Evolutionary conservation across 179 eudicot genomes (phyloP).

Genomic region (Actinidia chinensis): DNA sequence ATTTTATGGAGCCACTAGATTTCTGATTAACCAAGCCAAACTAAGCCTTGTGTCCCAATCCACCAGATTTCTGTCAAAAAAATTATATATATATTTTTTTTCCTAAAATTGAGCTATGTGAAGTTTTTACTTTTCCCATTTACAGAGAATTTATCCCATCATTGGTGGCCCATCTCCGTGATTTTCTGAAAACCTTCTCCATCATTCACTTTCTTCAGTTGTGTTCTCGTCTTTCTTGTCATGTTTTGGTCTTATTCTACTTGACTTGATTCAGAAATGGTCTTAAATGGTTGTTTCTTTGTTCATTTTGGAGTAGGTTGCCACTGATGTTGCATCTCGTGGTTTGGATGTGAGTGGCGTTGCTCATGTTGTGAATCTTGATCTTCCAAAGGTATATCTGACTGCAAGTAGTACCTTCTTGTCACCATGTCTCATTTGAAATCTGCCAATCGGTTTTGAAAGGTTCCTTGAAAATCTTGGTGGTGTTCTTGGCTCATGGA

Average conservation of each 20-base stretch:
- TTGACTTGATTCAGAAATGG: not conserved
- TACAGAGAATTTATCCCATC: not conserved
- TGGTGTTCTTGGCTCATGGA: not conserved
- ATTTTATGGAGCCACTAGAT: conserved; percentile 6
- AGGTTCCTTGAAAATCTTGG: conserved; percentile 9
- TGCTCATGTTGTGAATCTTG: conserved; percentile 50
- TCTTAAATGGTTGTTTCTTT: not conserved
- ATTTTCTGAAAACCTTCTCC: not conserved
- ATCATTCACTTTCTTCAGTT: not conserved
- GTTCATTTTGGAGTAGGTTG: conserved; percentile 38
- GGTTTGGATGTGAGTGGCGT: conserved; percentile 59
- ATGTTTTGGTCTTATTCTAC: not conserved
- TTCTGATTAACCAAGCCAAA: not conserved
- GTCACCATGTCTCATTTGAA: not conserved
- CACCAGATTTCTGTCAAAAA: no score
- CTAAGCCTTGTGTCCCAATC: no score
- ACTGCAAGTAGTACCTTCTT: conserved; percentile 23
- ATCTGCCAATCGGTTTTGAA: not conserved
- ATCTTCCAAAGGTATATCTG: conserved; percentile 39
- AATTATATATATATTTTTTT: not conserved
- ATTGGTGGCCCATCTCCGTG: not conserved
- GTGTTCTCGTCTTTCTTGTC: not conserved
- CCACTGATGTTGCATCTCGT: conserved; percentile 62
- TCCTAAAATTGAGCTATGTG: not conserved
- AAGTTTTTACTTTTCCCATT: not conserved